These are phyloP conservation scores for Rubroboletus pulcherrimus DNA, from an alignment of 768 basidiomycete genomes.

Conservation along the genomic window DNA sequence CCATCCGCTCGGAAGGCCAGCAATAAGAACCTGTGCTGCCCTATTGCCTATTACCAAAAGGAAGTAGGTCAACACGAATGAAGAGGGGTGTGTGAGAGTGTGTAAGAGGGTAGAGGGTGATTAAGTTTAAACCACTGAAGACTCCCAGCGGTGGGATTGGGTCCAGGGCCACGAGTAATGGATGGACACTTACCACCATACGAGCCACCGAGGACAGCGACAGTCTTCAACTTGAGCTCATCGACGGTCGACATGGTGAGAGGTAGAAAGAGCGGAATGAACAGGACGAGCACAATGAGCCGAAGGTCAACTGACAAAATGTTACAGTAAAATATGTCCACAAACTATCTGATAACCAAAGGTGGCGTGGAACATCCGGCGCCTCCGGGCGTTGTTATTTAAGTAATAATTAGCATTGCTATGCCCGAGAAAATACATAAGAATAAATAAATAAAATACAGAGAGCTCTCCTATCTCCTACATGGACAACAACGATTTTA, in stretches of 20 bases:
- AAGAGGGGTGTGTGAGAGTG: not conserved
- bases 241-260: slow-evolving; percentile 9
- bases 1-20: slow-evolving; percentile 48
- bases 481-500: not conserved
- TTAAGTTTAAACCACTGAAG: not conserved
- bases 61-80: not conserved
- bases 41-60: slow-evolving; percentile 37
- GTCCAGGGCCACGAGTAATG: not conserved
- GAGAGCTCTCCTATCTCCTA: not conserved
- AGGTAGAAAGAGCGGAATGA: not conserved
- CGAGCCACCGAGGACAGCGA: slow-evolving; percentile 53
- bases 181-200: slow-evolving; percentile 48
- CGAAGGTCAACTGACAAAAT: not conserved
- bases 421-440: not conserved
- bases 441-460: not conserved
- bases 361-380: not conserved
- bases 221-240: slow-evolving; percentile 27
- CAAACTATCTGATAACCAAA: not conserved
- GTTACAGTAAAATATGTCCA: not conserved
- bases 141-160: not conserved
- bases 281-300: not conserved
- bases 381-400: too few relatives aligned
- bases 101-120: not conserved
- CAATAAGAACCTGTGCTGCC: slow-evolving; percentile 47
- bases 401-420: too few relatives aligned